A percentile compares a stretch with the other conserved stretches of the same genome.
These are phyloP conservation scores for Acanthamoeba polyphaga DNA, from an alignment of 208 protist genomes.

Conservation along the genomic window DNA sequence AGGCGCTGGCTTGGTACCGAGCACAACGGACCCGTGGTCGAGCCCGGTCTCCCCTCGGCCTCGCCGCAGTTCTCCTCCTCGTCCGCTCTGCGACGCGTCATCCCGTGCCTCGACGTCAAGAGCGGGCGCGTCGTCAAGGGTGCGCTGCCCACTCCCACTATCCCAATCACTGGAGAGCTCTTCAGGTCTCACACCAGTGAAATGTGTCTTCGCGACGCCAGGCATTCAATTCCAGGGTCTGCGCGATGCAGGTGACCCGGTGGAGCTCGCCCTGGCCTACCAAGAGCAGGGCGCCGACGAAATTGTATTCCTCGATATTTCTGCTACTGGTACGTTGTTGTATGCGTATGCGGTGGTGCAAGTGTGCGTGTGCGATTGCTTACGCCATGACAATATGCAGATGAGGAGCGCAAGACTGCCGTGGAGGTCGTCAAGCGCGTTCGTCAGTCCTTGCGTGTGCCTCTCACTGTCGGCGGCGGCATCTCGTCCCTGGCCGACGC, in stretches of 20 bases:
- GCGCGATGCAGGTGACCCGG: constrained; percentile 77
- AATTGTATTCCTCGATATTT: constrained; percentile 80
- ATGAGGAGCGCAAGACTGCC: constrained; percentile 61
- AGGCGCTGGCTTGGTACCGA: not conserved
- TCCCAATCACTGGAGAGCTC: no score
- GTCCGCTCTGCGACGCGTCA: constrained; percentile 60
- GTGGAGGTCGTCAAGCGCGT: constrained; percentile 51
- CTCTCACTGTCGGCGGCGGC: constrained; percentile 79
- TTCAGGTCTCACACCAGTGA: not conserved
- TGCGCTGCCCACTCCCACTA: not conserved
- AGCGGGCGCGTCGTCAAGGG: constrained; percentile 79
- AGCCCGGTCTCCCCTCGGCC: not conserved
- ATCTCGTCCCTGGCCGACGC: constrained; percentile 68
- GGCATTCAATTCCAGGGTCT: constrained; percentile 78
- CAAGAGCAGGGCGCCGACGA: constrained; percentile 79
- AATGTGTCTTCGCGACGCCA: not conserved
- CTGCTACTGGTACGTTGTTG: constrained; percentile 47
- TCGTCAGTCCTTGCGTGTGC: constrained; percentile 52
- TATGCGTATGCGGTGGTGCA: no score
- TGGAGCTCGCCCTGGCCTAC: constrained; percentile 73
- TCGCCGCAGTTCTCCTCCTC: not conserved
- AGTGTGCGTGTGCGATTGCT: not conserved
- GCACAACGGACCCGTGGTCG: not conserved
- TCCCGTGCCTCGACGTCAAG: constrained; percentile 80
- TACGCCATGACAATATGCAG: not conserved